phyloP scores from a whole-genome alignment of 306 rosid species.

The Ochetophila trinervis region DNA sequence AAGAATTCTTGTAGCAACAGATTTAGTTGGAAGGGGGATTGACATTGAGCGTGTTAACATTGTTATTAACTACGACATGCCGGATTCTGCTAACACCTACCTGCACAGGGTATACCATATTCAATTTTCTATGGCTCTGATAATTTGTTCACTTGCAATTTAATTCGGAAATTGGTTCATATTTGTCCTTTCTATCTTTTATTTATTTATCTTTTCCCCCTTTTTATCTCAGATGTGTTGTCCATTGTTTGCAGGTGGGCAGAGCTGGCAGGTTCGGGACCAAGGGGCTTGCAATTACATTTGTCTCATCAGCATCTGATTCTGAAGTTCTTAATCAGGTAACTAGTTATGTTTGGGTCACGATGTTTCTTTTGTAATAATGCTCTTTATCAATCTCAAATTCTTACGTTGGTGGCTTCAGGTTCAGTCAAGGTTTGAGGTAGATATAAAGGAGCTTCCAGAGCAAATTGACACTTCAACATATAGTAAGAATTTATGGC shows the following conservation, averaged over 20 bases:
- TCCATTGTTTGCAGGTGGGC: conserved; percentile 47
- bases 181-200: not conserved
- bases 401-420: conserved; percentile 28
- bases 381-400: not conserved
- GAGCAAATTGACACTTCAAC: conserved; percentile 82
- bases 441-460: conserved; percentile 76
- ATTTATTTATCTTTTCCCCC: too few species aligned
- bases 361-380: not conserved
- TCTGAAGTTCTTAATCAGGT: conserved; percentile 74
- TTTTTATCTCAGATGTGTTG: too few species aligned
- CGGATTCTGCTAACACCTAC: conserved; percentile 67
- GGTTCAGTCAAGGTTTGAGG: conserved; percentile 83
- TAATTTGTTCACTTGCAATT: not conserved
- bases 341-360: not conserved
- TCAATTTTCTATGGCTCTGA: not conserved
- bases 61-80: conserved; percentile 82
- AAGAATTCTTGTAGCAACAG: conserved; percentile 79
- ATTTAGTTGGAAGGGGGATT: conserved; percentile 80
- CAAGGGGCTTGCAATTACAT: conserved; percentile 77
- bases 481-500: conserved; percentile 45
- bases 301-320: conserved; percentile 67
- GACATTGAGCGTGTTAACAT: conserved; percentile 84
- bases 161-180: not conserved
- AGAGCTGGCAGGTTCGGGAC: conserved; percentile 85
- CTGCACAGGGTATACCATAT: conserved; percentile 66